These are phyloP conservation scores for Rhizopus microsporus DNA, from an alignment of 371 early-diverging fungal species.

Conservation along the genomic window DNA sequence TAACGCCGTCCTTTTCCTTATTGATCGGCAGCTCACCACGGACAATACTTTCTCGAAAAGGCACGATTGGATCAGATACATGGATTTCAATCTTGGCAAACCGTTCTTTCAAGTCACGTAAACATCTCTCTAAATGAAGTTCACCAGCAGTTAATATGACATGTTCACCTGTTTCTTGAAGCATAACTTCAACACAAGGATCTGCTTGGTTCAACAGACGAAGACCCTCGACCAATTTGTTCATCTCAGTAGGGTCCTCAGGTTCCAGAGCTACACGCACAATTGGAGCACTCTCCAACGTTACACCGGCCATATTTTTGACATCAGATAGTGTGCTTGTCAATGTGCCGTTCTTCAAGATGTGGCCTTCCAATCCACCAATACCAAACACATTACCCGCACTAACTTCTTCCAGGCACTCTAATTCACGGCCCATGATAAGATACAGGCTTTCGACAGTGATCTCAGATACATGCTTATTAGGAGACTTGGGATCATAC, in stretches of 20 bases:
- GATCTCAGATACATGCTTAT: slow-evolving; percentile 66
- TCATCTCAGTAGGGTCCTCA: slow-evolving; percentile 82
- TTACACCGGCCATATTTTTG: slow-evolving; percentile 59
- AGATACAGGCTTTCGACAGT: slow-evolving; percentile 80
- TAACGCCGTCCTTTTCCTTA: slow-evolving; percentile 48
- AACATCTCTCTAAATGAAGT: slow-evolving; percentile 93
- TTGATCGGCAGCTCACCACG: slow-evolving; percentile 37
- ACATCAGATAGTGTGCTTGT: slow-evolving; percentile 60
- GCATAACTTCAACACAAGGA: slow-evolving; percentile 84
- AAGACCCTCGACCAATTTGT: slow-evolving; percentile 83
- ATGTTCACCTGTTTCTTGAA: slow-evolving; percentile 96
- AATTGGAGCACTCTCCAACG: slow-evolving; percentile 74
- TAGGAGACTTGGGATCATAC: slow-evolving; percentile 74
- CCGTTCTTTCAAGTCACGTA: slow-evolving; percentile 91
- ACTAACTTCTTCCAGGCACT: slow-evolving; percentile 77
- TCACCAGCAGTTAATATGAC: slow-evolving; percentile 96
- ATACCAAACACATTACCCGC: slow-evolving; percentile 98
- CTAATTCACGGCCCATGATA: slow-evolving; percentile 95
- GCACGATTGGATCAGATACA: slow-evolving; percentile 94
- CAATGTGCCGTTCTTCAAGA: slow-evolving; percentile 92
- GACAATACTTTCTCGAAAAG: slow-evolving; percentile 94
- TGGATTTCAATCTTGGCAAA: slow-evolving; percentile 94
- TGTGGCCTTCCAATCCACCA: slow-evolving; percentile 83
- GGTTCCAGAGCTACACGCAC: slow-evolving; percentile 97
- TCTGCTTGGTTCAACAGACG: slow-evolving; percentile 92